These are phyloP conservation scores for Neurospora sp. DNA, from an alignment of 495 filamentous ascomycete species.

Conservation along the genomic window DNA sequence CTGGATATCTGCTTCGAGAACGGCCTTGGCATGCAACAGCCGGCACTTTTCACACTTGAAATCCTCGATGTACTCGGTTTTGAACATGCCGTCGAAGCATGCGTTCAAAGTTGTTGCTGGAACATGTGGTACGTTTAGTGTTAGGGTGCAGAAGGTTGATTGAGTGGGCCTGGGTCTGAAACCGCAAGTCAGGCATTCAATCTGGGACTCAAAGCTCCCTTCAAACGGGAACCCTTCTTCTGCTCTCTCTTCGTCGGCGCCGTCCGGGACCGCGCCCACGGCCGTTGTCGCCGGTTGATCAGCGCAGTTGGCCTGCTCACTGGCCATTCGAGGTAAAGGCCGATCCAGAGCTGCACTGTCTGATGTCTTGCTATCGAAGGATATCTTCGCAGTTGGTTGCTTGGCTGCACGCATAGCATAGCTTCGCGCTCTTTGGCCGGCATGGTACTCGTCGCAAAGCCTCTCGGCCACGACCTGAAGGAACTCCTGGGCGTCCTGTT, in stretches of 20 bases:
- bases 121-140: slow-evolving; percentile 77
- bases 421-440: slow-evolving; percentile 59
- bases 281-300: slow-evolving; percentile 2
- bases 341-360: background rate
- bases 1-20: slow-evolving; percentile 24
- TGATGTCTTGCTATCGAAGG: background rate
- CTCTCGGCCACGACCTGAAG: slow-evolving; percentile 87
- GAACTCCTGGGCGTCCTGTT: slow-evolving; percentile 99
- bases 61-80: slow-evolving; percentile 92
- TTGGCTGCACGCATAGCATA: slow-evolving; percentile 14
- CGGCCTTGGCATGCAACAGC: slow-evolving; percentile 56
- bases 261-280: slow-evolving; percentile 10
- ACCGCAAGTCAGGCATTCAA: slow-evolving; percentile 80
- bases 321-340: background rate
- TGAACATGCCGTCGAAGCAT: slow-evolving; percentile 90
- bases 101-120: slow-evolving; percentile 38
- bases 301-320: background rate
- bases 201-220: slow-evolving; percentile 79
- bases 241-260: slow-evolving; percentile 22
- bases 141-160: slow-evolving; percentile 84
- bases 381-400: background rate
- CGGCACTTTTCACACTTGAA: slow-evolving; percentile 91
- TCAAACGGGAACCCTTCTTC: slow-evolving; percentile 81
- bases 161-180: slow-evolving; percentile 77
- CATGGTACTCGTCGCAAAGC: slow-evolving; percentile 87